These are phyloP conservation scores for Alternaria tenuissima DNA, from an alignment of 2,329 filamentous ascomycete genomes.

Conservation along the genomic window DNA sequence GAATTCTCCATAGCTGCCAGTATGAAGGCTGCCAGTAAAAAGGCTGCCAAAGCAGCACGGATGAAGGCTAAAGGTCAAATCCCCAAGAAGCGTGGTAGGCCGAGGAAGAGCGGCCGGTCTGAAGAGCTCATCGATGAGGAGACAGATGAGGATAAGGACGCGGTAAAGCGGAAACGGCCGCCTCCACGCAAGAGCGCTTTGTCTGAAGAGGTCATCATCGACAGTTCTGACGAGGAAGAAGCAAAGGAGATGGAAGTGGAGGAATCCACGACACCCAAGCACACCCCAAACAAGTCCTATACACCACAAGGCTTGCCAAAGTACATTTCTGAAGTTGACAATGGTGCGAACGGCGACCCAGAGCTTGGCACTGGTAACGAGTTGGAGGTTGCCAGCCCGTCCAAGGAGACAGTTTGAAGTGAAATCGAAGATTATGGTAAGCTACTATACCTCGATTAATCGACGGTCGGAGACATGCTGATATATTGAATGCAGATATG, in stretches of 20 bases:
- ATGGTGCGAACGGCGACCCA: neutral
- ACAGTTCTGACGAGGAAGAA: constrained; percentile 18
- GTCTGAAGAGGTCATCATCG: constrained; percentile 29
- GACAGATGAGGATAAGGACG: constrained; percentile 18
- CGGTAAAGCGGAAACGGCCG: constrained; percentile 20
- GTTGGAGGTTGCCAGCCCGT: constrained; percentile 2
- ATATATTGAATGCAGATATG: neutral
- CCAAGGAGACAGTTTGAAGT: constrained; percentile 1
- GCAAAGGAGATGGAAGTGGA: constrained; percentile 2
- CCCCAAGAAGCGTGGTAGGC: constrained; percentile 30
- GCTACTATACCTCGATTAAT: neutral
- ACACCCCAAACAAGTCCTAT: constrained; percentile 5
- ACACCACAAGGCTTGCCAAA: constrained; percentile 10
- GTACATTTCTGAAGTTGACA: neutral
- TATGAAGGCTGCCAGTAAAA: constrained; percentile 34
- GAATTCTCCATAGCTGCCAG: constrained; percentile 35
- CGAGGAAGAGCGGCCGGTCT: constrained; percentile 30
- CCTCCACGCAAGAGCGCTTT: constrained; percentile 29
- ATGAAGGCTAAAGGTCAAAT: constrained; percentile 23
- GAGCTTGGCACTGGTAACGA: neutral
- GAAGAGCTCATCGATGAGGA: constrained; percentile 28
- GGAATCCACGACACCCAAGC: constrained; percentile 3
- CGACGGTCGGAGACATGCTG: neutral
- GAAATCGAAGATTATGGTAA: constrained; percentile 1
- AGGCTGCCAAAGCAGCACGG: constrained; percentile 25